phyloP scores from a whole-genome alignment of 1,284 basidiomycete genomes.

The Phenoliferia sp. region DNA sequence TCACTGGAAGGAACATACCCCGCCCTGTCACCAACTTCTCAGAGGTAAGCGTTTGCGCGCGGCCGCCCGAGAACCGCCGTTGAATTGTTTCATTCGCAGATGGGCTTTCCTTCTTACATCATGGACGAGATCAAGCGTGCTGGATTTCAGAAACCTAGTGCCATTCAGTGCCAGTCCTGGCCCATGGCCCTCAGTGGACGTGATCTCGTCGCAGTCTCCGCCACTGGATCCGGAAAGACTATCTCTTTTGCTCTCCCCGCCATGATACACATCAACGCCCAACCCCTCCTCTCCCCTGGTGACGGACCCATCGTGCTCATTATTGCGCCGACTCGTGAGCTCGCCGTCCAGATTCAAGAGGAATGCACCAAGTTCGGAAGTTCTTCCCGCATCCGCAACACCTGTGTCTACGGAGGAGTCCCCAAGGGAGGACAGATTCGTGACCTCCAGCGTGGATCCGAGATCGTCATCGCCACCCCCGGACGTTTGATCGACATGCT shows the following conservation, averaged over 20 bases:
- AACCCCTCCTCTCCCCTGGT: conserved; percentile 86
- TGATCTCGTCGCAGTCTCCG: conserved; percentile 73
- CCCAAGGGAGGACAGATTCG: conserved; percentile 98
- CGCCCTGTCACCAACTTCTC: conserved; percentile 88
- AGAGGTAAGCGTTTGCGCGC: conserved; percentile 53
- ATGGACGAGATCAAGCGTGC: conserved; percentile 88
- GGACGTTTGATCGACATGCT: conserved; percentile 91
- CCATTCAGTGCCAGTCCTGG: conserved; percentile 88
- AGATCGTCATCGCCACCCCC: conserved; percentile 90
- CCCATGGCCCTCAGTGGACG: conserved; percentile 46
- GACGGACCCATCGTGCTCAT: conserved; percentile 97
- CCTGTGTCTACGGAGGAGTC: conserved; percentile 96
- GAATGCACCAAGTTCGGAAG: conserved; percentile 98
- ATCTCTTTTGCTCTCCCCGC: conserved; percentile 97
- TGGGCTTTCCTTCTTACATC: conserved; percentile 82
- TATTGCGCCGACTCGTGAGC: conserved; percentile 93
- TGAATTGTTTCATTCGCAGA: conserved; percentile 69
- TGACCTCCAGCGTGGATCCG: conserved; percentile 92
- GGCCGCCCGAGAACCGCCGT: background rate
- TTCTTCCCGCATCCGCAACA: conserved; percentile 95
- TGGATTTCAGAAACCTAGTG: conserved; percentile 82
- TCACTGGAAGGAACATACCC: conserved; percentile 83
- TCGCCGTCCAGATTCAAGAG: conserved; percentile 97
- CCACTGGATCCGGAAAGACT: conserved; percentile 95
- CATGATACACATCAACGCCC: conserved; percentile 99